Base-by-base conservation (phyloP, 2,329 filamentous ascomycete species). In the Alternaria sp. region DNA sequence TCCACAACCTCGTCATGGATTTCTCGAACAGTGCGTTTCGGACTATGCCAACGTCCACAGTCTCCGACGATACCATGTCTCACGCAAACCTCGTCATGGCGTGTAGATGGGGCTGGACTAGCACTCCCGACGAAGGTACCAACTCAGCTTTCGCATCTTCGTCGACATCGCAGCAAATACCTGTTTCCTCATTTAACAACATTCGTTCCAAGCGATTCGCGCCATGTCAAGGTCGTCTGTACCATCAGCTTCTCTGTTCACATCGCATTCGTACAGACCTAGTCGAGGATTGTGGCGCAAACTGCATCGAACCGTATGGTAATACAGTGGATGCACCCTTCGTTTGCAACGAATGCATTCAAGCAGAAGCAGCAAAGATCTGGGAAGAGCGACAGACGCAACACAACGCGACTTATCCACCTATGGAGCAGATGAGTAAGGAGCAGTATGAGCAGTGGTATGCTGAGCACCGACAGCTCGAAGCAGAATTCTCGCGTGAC, bases 191-290 rank as follows among this genome's bases (percentile, higher is more conserved):
- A 4, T 65, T 69, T 52, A 66, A 67, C 30, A 68, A 68, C 43
- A 60, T 68, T 7, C 70, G 68, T 16, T 66, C 67, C 52, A 75
- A 72, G 54, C 73, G 75, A 26, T 73, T 76, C 48, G 68, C 69
- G 26, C 69, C 74, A 20, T 78, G 76, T 51, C 72, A 73, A 54
- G 74, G 74, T 11, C 73, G 74, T 7, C 69, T 77, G 7, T 77
- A 77, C 38, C 76, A 78, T 43, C 75, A 77, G 52, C 71, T 78
- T 5, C 55, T 69, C 7, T 77, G 76, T 51, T 75, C 74, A 18
- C 76, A 78, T 61, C 70, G 73, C 6, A 69, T 78, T 41, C 73
- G 76, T 18, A 78, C 76, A 3, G 74, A 77, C 54, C 44, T 77
- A 0, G 74, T 77, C 6, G 75, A 78, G 54, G 73, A 77, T 22